phyloP scores from a whole-genome alignment of 2,329 filamentous ascomycete species.

The Verticillium tricorpus region DNA sequence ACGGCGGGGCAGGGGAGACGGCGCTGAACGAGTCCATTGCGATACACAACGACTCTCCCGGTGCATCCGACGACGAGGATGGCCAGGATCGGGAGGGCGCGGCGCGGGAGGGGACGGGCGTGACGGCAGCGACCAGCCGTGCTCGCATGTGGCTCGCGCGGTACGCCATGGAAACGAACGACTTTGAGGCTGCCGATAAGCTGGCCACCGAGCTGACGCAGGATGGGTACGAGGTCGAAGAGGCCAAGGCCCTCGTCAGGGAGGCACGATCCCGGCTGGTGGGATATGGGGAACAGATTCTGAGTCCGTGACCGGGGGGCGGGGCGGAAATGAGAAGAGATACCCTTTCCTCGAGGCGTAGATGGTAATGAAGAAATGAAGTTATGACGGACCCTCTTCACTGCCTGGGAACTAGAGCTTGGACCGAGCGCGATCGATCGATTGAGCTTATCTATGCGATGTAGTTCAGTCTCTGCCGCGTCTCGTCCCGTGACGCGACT shows the following conservation, averaged over 20 bases:
- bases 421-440: neutral
- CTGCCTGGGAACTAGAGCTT: neutral
- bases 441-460: neutral
- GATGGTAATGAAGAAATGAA: neutral
- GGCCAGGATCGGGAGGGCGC: constrained; percentile 20
- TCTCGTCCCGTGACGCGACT: neutral
- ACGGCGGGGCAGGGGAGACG: constrained; percentile 53
- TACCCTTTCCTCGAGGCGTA: neutral
- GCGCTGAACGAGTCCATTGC: constrained; percentile 45
- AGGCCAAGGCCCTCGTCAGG: constrained; percentile 87
- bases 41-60: constrained; percentile 51
- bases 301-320: neutral
- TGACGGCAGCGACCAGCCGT: constrained; percentile 86
- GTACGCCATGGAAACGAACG: constrained; percentile 69
- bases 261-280: constrained; percentile 76
- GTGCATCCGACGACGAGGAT: constrained; percentile 26
- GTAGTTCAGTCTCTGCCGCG: neutral
- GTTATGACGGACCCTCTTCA: neutral
- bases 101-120: constrained; percentile 62
- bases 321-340: neutral
- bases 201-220: constrained; percentile 89
- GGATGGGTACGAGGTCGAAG: constrained; percentile 93
- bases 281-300: neutral
- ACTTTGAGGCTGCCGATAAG: constrained; percentile 72
- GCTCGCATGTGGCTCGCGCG: constrained; percentile 91